Evolutionary conservation across 1,284 basidiomycete species (phyloP).

Genomic region (Cutaneotrichosporon cavernicola): DNA sequence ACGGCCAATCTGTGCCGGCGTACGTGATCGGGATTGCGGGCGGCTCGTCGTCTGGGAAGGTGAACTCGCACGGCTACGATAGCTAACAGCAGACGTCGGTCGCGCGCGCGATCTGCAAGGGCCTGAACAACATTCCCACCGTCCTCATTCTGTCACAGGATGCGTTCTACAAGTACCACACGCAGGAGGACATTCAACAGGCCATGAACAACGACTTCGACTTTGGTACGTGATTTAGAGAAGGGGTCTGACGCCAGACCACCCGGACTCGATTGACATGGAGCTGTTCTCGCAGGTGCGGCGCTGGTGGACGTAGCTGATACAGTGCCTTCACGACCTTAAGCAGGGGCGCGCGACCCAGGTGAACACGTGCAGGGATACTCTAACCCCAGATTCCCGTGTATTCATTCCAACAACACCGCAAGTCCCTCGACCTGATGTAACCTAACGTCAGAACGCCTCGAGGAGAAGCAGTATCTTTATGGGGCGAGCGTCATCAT

Average conservation of each 20-base stretch:
- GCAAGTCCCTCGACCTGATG: slow-evolving; percentile 27
- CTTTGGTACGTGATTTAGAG: slow-evolving; percentile 55
- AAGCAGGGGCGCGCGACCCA: slow-evolving; percentile 66
- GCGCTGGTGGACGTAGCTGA: slow-evolving; percentile 19
- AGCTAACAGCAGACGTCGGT: slow-evolving; percentile 70
- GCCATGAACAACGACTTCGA: slow-evolving; percentile 85
- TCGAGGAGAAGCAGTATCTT: slow-evolving; percentile 81
- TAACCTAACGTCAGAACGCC: slow-evolving; percentile 57
- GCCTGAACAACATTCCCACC: slow-evolving; percentile 78
- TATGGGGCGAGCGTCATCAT: slow-evolving; percentile 97
- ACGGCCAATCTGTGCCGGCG: slow-evolving; percentile 64
- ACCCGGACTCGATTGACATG: slow-evolving; percentile 91
- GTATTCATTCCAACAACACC: slow-evolving; percentile 91
- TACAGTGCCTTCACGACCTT: slow-evolving; percentile 77
- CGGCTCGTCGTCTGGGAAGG: slow-evolving; percentile 92
- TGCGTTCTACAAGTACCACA: slow-evolving; percentile 85
- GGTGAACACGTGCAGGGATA: slow-evolving; percentile 25
- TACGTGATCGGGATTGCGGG: slow-evolving; percentile 95
- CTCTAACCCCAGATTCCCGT: slow-evolving; percentile 65
- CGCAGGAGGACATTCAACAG: slow-evolving; percentile 70
- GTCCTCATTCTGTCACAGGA: slow-evolving; percentile 83
- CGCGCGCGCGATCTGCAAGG: slow-evolving; percentile 78
- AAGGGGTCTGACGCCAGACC: slow-evolving; percentile 59
- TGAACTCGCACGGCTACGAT: slow-evolving; percentile 44
- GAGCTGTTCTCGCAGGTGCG: slow-evolving; percentile 72